Conservation (phyloP, 768 basidiomycete genomes). For the Pleurotus pulmonarius region DNA sequence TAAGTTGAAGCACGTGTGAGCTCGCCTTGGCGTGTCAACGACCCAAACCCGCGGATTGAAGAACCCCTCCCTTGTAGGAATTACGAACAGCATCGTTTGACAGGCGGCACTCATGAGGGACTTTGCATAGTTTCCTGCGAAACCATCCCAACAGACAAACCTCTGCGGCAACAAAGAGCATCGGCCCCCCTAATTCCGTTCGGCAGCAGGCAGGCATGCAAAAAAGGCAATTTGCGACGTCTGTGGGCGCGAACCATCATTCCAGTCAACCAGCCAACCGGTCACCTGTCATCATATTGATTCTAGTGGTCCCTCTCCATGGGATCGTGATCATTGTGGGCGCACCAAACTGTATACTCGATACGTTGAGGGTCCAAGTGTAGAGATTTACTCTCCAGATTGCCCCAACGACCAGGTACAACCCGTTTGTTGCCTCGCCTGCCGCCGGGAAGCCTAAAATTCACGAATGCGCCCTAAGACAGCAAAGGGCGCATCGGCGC, state of each 20-base stretch:
- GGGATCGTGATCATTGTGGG: constrained; percentile 5
- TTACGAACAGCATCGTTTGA: too few species aligned
- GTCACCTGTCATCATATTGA: background rate
- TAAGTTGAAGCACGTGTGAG: constrained; percentile 1
- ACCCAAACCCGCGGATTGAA: background rate
- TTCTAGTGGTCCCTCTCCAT: background rate
- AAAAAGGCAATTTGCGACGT: background rate
- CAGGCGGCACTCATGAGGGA: too few species aligned
- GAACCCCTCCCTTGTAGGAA: background rate
- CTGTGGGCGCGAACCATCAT: background rate
- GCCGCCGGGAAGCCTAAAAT: background rate
- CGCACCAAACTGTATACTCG: background rate
- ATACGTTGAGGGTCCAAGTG: constrained; percentile 1
- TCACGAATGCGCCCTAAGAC: background rate
- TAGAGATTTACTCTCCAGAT: background rate
- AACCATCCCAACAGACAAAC: too few species aligned
- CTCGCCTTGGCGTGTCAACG: background rate
- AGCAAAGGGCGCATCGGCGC: background rate
- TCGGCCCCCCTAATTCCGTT: too few species aligned
- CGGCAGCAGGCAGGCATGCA: background rate
- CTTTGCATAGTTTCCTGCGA: too few species aligned
- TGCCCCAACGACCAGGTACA: background rate
- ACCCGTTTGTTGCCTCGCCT: background rate
- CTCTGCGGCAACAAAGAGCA: too few species aligned
- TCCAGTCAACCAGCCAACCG: background rate